phyloP scores from a whole-genome alignment of 257 asterid genomes.

The Jaltomata sinuosa region DNA sequence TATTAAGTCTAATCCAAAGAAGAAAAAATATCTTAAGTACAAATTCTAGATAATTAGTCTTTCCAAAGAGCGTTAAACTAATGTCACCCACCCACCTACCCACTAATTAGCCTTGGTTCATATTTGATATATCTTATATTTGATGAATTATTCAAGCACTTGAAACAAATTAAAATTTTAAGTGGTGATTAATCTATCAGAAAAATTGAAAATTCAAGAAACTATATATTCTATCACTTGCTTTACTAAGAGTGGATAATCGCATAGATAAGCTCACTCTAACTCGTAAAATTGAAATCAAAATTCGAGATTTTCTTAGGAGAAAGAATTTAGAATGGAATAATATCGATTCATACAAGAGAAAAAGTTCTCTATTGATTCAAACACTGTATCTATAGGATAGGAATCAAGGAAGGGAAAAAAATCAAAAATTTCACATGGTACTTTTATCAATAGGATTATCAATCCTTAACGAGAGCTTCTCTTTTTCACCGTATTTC shows the following conservation, averaged over 20 bases:
- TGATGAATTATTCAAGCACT: background rate
- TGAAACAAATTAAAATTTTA: background rate
- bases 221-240: background rate
- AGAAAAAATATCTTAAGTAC: background rate
- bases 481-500: background rate
- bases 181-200: background rate
- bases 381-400: no score
- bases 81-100: background rate
- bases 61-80: background rate
- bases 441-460: no score
- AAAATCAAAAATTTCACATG: no score
- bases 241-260: no score
- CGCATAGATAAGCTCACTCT: no score
- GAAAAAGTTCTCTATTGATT: no score
- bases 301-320: no score
- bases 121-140: background rate
- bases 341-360: no score
- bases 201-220: background rate
- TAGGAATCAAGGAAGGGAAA: no score
- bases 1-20: background rate
- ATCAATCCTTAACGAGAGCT: background rate
- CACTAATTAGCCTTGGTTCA: background rate
- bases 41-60: background rate
- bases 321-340: no score
- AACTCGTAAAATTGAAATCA: no score